Conservation (phyloP, 2,329 filamentous ascomycete genomes). For the Nemania sp. region DNA sequence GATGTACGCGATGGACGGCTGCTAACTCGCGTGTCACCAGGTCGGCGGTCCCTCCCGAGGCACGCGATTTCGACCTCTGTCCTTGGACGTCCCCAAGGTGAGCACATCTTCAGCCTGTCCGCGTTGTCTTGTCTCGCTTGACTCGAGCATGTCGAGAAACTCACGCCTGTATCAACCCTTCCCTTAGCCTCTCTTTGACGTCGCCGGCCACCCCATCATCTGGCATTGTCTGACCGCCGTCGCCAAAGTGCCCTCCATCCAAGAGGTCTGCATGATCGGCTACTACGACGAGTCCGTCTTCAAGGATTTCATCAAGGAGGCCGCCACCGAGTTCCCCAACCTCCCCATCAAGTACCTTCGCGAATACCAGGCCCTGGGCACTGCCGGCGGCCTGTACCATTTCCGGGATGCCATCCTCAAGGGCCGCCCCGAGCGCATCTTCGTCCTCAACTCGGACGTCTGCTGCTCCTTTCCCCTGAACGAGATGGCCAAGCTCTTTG, state of each 20-base stretch:
- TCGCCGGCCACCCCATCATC: slow-evolving; percentile 97
- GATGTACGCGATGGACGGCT: slow-evolving; percentile 40
- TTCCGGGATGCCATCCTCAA: slow-evolving; percentile 99
- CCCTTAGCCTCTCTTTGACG: slow-evolving; percentile 87
- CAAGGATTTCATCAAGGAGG: slow-evolving; percentile 96
- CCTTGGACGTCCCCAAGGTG: slow-evolving; percentile 94
- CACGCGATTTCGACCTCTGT: slow-evolving; percentile 92
- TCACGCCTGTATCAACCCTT: slow-evolving; percentile 3
- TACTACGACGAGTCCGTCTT: slow-evolving; percentile 99
- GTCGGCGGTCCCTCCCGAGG: slow-evolving; percentile 95
- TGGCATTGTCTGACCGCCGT: slow-evolving; percentile 95
- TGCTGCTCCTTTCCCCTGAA: slow-evolving; percentile 97
- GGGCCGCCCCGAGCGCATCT: slow-evolving; percentile 90
- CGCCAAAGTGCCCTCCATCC: slow-evolving; percentile 85
- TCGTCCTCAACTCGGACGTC: slow-evolving; percentile 96
- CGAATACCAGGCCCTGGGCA: slow-evolving; percentile 95
- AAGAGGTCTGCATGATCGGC: slow-evolving; percentile 96
- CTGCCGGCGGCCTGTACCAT: slow-evolving; percentile 95
- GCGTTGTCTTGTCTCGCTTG: background rate
- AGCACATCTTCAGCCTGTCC: slow-evolving; percentile 30
- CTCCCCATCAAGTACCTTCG: slow-evolving; percentile 93
- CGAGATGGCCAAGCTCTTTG: slow-evolving; percentile 93
- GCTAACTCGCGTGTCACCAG: slow-evolving; percentile 50
- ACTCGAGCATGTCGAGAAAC: background rate
- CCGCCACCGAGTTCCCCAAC: slow-evolving; percentile 80